Conservation (phyloP, 148 eudicot genomes). For the Rhododendron ovatum region DNA sequence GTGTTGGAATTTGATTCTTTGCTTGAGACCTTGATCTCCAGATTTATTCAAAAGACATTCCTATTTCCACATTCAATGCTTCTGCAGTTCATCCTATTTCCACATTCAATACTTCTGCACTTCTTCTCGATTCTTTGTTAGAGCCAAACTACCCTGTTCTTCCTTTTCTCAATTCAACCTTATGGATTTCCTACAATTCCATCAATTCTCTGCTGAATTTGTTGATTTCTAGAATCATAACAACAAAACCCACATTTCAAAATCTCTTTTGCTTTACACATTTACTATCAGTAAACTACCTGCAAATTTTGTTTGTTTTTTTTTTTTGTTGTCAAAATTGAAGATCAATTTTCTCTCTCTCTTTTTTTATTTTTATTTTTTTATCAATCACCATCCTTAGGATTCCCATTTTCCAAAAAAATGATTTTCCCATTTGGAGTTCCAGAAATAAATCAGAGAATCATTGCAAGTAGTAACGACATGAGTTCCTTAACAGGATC, state of each 20-base stretch:
- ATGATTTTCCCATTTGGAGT: conserved; percentile 16
- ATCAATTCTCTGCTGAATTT: not conserved
- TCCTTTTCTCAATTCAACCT: not conserved
- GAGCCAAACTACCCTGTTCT: not conserved
- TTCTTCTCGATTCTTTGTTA: not conserved
- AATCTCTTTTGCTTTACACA: not conserved
- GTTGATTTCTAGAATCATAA: not conserved
- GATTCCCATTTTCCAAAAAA: not conserved
- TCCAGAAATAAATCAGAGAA: not conserved
- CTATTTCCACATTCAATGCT: not conserved
- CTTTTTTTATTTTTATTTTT: not conserved
- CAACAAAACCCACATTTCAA: conserved; percentile 12
- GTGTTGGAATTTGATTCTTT: not conserved
- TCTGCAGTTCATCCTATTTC: not conserved
- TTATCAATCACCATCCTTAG: conserved; percentile 10
- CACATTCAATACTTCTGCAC: not conserved
- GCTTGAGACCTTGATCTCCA: not conserved
- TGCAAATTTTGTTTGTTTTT: conserved; percentile 19
- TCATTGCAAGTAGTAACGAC: not conserved
- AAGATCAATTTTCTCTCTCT: conserved; percentile 5
- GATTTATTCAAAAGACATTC: not conserved
- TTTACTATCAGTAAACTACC: conserved; percentile 24
- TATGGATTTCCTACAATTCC: not conserved
- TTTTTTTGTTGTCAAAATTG: not conserved
- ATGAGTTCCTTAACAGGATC: conserved; percentile 56